phyloP scores from a whole-genome alignment of 257 asterid genomes.

The Plantago ovata region DNA sequence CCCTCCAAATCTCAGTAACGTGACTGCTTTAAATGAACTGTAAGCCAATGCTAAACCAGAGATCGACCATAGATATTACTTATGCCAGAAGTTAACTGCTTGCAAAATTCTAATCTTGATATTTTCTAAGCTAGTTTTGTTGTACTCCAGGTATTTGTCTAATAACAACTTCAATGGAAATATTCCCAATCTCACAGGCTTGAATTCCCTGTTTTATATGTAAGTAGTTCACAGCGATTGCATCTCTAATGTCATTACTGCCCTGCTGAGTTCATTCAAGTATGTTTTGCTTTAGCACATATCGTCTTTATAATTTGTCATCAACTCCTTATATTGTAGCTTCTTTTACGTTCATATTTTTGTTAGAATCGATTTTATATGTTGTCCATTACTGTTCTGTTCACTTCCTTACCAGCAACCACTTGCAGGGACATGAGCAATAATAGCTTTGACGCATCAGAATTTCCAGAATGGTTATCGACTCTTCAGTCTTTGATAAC shows the following conservation, averaged over 20 bases:
- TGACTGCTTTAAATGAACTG: conserved; percentile 60
- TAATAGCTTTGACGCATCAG: conserved; percentile 59
- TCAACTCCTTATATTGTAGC: too few species aligned
- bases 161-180: conserved; percentile 59
- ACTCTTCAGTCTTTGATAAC: conserved; percentile 68
- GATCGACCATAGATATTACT: background rate
- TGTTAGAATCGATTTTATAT: too few species aligned
- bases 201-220: conserved; percentile 49
- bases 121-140: conserved; percentile 15
- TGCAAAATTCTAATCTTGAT: conserved; percentile 3
- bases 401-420: conserved; percentile 17
- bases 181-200: conserved; percentile 58
- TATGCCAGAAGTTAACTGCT: background rate
- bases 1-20: conserved; percentile 38
- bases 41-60: conserved; percentile 29
- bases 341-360: too few species aligned
- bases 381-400: background rate
- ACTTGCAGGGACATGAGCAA: conserved; percentile 88
- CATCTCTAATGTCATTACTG: too few species aligned
- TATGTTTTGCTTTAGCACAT: too few species aligned
- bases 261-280: too few species aligned
- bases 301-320: too few species aligned
- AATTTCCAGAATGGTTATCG: conserved; percentile 56
- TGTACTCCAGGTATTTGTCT: conserved; percentile 65
- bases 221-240: conserved; percentile 31